Evolutionary conservation across 352 stramenopile species (phyloP).

Genomic region (Globisporangium lucens): DNA sequence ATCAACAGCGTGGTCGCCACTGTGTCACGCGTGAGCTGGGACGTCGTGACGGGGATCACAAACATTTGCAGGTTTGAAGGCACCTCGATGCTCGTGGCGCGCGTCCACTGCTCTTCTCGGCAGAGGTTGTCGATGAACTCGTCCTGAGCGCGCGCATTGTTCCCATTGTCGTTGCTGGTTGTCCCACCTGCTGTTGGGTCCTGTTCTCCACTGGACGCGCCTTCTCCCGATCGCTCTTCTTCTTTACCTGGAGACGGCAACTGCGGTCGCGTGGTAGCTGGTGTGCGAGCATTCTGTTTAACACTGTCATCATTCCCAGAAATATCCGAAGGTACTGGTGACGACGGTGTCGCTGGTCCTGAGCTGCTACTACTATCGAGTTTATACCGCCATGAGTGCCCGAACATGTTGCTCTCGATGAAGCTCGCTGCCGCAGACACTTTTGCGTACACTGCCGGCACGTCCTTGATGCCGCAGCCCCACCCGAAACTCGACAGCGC

Average conservation of each 20-base stretch:
- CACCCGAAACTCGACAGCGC: slow-evolving; percentile 33
- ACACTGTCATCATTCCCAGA: neutral
- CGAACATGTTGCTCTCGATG: slow-evolving; percentile 24
- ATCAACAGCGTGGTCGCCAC: slow-evolving; percentile 20
- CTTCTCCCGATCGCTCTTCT: slow-evolving; percentile 8
- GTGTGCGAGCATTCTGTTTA: neutral
- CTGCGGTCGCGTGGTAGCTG: neutral
- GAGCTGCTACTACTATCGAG: neutral
- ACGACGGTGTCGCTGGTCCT: neutral
- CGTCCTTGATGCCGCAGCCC: slow-evolving; percentile 27
- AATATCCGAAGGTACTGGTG: neutral
- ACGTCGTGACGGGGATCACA: slow-evolving; percentile 17
- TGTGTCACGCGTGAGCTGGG: slow-evolving; percentile 22
- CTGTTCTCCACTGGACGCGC: neutral
- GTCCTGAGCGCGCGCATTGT: neutral
- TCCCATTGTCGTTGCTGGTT: neutral
- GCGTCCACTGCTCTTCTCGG: slow-evolving; percentile 18
- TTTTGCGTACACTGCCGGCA: slow-evolving; percentile 35
- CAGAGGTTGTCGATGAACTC: slow-evolving; percentile 19
- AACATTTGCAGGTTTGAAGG: slow-evolving; percentile 7
- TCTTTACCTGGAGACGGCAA: neutral
- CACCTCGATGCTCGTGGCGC: slow-evolving; percentile 12
- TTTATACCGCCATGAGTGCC: slow-evolving; percentile 26
- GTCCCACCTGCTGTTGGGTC: neutral
- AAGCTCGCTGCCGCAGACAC: slow-evolving; percentile 25